Conservation (phyloP, 73 alveolate species). For the Tetrahymena elliotti region DNA sequence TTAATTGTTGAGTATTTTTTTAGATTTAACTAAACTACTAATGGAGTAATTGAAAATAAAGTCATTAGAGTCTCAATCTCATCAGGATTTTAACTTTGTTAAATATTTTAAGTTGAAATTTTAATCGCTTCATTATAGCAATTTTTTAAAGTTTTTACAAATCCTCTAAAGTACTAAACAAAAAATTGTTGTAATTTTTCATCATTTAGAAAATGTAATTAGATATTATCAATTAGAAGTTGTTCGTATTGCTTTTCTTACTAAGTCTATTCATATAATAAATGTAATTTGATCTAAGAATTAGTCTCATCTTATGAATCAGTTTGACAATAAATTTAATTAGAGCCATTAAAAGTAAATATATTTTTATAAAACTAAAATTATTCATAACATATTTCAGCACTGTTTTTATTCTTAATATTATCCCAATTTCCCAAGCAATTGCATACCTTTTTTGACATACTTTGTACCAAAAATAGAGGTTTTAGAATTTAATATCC, state of each 20-base stretch:
- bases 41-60: not conserved
- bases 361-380: too few species aligned
- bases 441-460: not conserved
- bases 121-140: not conserved
- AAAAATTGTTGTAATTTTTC: not conserved
- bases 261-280: not conserved
- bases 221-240: not conserved
- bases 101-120: not conserved
- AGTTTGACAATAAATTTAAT: not conserved
- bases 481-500: not conserved
- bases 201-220: not conserved
- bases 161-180: not conserved
- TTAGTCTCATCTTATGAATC: too few species aligned
- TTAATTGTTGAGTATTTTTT: not conserved
- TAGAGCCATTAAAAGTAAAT: not conserved
- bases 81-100: not conserved
- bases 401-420: too few species aligned
- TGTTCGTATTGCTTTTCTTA: not conserved
- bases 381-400: not conserved
- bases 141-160: not conserved
- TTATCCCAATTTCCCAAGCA: not conserved
- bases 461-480: not conserved
- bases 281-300: not conserved
- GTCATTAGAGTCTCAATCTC: too few species aligned
- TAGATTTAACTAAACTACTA: not conserved